Percentiles rank a stretch among this genome's conserved stretches.
Conservation (phyloP, 2,329 filamentous ascomycete species). For the Epichloe sibirici region DNA sequence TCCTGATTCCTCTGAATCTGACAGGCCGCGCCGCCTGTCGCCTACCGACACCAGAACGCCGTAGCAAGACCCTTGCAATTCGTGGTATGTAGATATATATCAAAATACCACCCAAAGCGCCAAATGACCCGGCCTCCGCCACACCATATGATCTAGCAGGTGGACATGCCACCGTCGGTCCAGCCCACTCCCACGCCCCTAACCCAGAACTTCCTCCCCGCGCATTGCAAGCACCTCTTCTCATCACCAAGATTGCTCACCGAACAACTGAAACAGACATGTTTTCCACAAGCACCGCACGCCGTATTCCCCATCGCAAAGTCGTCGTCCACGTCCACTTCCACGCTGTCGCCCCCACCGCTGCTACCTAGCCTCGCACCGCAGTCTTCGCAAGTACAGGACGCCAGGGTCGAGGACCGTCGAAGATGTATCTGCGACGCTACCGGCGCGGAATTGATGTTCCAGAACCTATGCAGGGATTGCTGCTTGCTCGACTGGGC, state of each 20-base stretch:
- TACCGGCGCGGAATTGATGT: slow-evolving; percentile 27
- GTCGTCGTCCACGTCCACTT: slow-evolving; percentile 27
- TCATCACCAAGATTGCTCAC: slow-evolving; percentile 44
- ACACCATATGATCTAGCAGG: slow-evolving; percentile 10
- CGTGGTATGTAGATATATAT: no score
- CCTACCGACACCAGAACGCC: no score
- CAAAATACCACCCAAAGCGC: background rate
- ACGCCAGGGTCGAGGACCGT: slow-evolving; percentile 6
- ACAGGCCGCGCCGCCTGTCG: no score
- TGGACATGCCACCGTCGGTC: slow-evolving; percentile 9
- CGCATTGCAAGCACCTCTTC: slow-evolving; percentile 40
- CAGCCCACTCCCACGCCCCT: slow-evolving; percentile 8
- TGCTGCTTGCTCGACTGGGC: slow-evolving; percentile 25
- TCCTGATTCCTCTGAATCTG: no score
- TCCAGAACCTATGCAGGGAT: slow-evolving; percentile 50
- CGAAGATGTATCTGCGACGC: background rate
- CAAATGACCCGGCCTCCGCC: background rate
- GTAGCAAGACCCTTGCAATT: no score
- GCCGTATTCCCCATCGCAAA: slow-evolving; percentile 15
- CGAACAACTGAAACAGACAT: slow-evolving; percentile 47
- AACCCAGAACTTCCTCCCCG: slow-evolving; percentile 22
- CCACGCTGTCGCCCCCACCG: slow-evolving; percentile 23
- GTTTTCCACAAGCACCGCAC: slow-evolving; percentile 40
- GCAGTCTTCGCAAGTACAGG: slow-evolving; percentile 43
- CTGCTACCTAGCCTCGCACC: slow-evolving; percentile 19